Evolutionary conservation across 1,284 basidiomycete genomes (phyloP), one percentile per base, ranked within the genome.

Genomic region (Thelephora terrestris): DNA sequence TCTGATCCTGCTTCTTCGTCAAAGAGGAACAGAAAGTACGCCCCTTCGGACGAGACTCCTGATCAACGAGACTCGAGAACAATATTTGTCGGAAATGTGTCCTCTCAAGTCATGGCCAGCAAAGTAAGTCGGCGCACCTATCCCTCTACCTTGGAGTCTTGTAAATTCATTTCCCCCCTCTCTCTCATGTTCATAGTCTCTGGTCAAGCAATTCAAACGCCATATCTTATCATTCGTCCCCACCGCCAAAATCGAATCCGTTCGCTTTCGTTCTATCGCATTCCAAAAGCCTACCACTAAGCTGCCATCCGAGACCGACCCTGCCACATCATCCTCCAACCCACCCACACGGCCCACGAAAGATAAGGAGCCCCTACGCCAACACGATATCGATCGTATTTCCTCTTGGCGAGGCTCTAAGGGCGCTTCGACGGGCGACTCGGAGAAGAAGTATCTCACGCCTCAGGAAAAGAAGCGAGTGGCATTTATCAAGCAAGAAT

Each of bases 21-120:
- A 23, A 50, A 40, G 12, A 53, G 37, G 50, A 71, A 70, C 50
- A 46, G 43, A 10, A 73, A 68, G 52, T 76, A 73, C 55, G 69
- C 73, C 1, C 87, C 86, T 0, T 56, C 66, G 21, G 79, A 76
- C 47, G 91, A 94, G 64, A 84, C 83, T 0, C 59, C 73, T 9
- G 79, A 78, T 48, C 78, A 78, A 50, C 74, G 85, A 45, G 82
- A 96, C 60, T 73, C 76, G 17, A 78, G 94, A 24, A 96, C 94
- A 1, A 71, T 97, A 46, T 99, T 98, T 62, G 67, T 99, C n/a
- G 95, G 95, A 9, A 98, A 98, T 62, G 69, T 98, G 0, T 78
- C 84, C 2, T 71, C 88, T 2, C 81, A 87, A 5, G 78, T 87
- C 7, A 82, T 80, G 16, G 85, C 85, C 48, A 81, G 76, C 57